phyloP scores from a whole-genome alignment of 352 stramenopile genomes.

The Phytophthora parvispora region DNA sequence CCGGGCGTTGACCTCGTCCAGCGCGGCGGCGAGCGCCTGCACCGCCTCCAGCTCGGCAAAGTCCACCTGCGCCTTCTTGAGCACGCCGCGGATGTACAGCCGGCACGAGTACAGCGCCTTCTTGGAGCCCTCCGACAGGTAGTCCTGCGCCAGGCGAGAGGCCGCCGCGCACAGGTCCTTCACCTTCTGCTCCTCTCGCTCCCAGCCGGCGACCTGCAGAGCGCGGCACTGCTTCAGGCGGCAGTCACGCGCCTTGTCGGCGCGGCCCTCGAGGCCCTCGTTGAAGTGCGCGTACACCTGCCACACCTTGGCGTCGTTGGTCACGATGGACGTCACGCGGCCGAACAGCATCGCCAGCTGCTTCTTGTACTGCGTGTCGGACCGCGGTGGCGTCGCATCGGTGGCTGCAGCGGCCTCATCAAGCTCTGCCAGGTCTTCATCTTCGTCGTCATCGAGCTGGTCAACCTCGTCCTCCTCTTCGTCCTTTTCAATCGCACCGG shows the following conservation, averaged over 20 bases:
- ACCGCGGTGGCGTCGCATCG: slow-evolving; percentile 62
- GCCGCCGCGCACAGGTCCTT: slow-evolving; percentile 69
- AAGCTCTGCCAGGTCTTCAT: slow-evolving; percentile 64
- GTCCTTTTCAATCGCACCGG: slow-evolving; percentile 29
- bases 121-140: slow-evolving; percentile 78
- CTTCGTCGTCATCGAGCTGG: slow-evolving; percentile 28
- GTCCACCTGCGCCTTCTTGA: slow-evolving; percentile 84
- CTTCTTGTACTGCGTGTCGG: slow-evolving; percentile 74
- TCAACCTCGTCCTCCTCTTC: slow-evolving; percentile 40
- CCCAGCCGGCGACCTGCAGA: slow-evolving; percentile 77
- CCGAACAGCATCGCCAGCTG: slow-evolving; percentile 84
- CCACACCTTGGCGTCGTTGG: slow-evolving; percentile 85
- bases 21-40: slow-evolving; percentile 48
- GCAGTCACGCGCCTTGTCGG: slow-evolving; percentile 82
- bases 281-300: slow-evolving; percentile 89
- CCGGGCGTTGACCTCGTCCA: slow-evolving; percentile 64
- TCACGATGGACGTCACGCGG: slow-evolving; percentile 81
- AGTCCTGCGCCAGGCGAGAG: slow-evolving; percentile 67
- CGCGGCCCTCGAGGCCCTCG: slow-evolving; percentile 61
- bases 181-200: slow-evolving; percentile 64
- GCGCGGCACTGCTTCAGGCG: slow-evolving; percentile 83
- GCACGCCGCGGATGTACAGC: slow-evolving; percentile 79
- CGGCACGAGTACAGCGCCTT: slow-evolving; percentile 82
- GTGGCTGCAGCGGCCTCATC: slow-evolving; percentile 56
- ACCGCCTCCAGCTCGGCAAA: slow-evolving; percentile 65